These are phyloP conservation scores for Kwoniella shandongensis DNA, from an alignment of 768 basidiomycete genomes.

Conservation along the genomic window DNA sequence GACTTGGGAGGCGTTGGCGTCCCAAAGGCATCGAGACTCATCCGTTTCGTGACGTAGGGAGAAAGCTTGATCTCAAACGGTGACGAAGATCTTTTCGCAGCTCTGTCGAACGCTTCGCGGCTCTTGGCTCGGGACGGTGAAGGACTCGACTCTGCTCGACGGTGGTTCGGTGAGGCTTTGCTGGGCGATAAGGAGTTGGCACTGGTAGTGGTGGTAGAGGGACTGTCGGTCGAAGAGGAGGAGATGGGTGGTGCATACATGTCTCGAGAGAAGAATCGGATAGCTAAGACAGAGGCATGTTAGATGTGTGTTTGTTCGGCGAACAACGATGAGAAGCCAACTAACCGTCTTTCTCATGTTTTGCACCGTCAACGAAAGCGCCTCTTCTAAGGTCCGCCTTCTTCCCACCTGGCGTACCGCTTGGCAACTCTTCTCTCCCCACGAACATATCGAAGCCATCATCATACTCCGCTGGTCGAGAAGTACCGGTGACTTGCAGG, in stretches of 20 bases:
- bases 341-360: slow-evolving; percentile 34
- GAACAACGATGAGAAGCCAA: too few species aligned
- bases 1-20: slow-evolving; percentile 12
- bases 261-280: slow-evolving; percentile 46
- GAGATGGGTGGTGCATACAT: slow-evolving; percentile 24
- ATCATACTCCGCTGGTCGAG: slow-evolving; percentile 1
- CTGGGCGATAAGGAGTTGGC: background rate
- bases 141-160: slow-evolving; percentile 15
- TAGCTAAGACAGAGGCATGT: slow-evolving; percentile 10
- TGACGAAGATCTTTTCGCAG: slow-evolving; percentile 32
- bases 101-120: slow-evolving; percentile 4
- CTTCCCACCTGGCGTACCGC: slow-evolving; percentile 39
- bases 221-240: background rate
- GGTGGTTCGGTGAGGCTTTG: slow-evolving; percentile 6
- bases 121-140: slow-evolving; percentile 1
- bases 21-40: slow-evolving; percentile 44
- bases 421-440: slow-evolving; percentile 19
- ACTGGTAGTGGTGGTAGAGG: slow-evolving; percentile 1
- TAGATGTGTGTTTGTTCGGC: slow-evolving; percentile 6
- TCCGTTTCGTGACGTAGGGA: slow-evolving; percentile 37
- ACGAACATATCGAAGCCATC: slow-evolving; percentile 32
- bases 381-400: slow-evolving; percentile 29
- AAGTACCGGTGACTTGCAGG: background rate
- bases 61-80: slow-evolving; percentile 45
- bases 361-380: slow-evolving; percentile 22